A percentile compares a stretch with the other conserved stretches of the same genome.
These are phyloP conservation scores for Annulohypoxylon stygium DNA, from an alignment of 495 filamentous ascomycete genomes.

Conservation along the genomic window DNA sequence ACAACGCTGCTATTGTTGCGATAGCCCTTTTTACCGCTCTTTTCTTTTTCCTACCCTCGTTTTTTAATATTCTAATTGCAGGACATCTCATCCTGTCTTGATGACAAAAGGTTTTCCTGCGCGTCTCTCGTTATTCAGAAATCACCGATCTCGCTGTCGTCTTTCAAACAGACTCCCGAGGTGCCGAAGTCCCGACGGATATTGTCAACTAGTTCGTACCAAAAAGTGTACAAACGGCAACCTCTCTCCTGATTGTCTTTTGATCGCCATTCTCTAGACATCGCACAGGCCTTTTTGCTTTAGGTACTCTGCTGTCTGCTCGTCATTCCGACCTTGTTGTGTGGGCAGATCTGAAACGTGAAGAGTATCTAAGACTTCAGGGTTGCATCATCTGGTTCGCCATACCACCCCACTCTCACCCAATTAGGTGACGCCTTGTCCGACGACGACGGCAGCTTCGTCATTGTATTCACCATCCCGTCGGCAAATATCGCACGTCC, in stretches of 20 bases:
- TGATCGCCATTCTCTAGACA: conserved; percentile 56
- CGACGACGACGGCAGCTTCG: conserved; percentile 39
- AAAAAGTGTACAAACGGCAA: conserved; percentile 21
- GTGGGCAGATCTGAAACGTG: conserved; percentile 50
- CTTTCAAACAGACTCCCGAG: conserved; percentile 16
- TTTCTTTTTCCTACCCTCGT: conserved; percentile 46
- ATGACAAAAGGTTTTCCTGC: conserved; percentile 45
- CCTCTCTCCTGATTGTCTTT: conserved; percentile 56
- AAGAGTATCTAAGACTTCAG: conserved; percentile 47
- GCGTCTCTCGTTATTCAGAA: conserved; percentile 35
- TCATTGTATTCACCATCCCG: conserved; percentile 30
- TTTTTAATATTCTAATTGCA: conserved; percentile 34
- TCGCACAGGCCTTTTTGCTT: conserved; percentile 30
- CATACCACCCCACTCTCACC: conserved; percentile 42
- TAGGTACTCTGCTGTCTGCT: conserved; percentile 27
- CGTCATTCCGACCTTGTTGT: conserved; percentile 38
- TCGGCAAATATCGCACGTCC: conserved; percentile 39
- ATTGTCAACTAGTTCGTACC: neutral
- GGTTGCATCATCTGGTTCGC: conserved; percentile 43
- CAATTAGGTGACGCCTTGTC: conserved; percentile 41
- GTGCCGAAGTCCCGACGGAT: neutral
- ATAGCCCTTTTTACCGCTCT: conserved; percentile 38
- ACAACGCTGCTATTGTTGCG: conserved; percentile 24
- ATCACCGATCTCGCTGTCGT: conserved; percentile 29
- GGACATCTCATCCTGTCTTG: conserved; percentile 44